A percentile compares a stretch with the other conserved stretches of the same genome.
Evolutionary conservation across 805 yeast genomes (phyloP).

Genomic region (Pichia rugopelliculosa): DNA sequence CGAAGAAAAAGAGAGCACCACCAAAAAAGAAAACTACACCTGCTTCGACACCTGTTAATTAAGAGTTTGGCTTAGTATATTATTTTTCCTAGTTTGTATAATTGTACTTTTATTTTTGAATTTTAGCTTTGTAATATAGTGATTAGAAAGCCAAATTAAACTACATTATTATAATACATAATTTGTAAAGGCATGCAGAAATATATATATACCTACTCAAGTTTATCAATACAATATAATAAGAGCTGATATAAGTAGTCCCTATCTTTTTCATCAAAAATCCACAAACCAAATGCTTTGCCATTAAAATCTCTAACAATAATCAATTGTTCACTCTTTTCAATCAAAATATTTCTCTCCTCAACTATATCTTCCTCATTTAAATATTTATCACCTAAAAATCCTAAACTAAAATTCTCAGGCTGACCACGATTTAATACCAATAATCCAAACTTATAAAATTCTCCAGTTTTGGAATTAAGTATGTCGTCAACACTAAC

Average conservation of each 20-base stretch:
- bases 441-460: constrained; percentile 59
- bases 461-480: constrained; percentile 25
- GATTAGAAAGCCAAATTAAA: background rate
- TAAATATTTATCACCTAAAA: constrained; percentile 45
- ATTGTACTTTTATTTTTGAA: background rate
- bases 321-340: constrained; percentile 59
- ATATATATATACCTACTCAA: background rate
- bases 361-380: constrained; percentile 18
- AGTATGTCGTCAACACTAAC: constrained; percentile 26
- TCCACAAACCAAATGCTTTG: constrained; percentile 73
- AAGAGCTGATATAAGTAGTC: constrained; percentile 42
- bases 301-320: constrained; percentile 62
- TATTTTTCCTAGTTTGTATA: background rate
- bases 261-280: constrained; percentile 63
- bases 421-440: constrained; percentile 62
- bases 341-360: constrained; percentile 50
- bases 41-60: background rate
- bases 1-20: constrained; percentile 24
- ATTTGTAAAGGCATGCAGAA: background rate
- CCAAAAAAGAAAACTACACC: constrained; percentile 19
- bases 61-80: background rate
- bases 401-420: constrained; percentile 64
- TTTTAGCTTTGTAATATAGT: background rate
- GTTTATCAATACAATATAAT: constrained; percentile 23
- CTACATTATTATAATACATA: background rate